Base-by-base conservation (phyloP, 2,329 filamentous ascomycete genomes). In the Aspergillus sergii region DNA sequence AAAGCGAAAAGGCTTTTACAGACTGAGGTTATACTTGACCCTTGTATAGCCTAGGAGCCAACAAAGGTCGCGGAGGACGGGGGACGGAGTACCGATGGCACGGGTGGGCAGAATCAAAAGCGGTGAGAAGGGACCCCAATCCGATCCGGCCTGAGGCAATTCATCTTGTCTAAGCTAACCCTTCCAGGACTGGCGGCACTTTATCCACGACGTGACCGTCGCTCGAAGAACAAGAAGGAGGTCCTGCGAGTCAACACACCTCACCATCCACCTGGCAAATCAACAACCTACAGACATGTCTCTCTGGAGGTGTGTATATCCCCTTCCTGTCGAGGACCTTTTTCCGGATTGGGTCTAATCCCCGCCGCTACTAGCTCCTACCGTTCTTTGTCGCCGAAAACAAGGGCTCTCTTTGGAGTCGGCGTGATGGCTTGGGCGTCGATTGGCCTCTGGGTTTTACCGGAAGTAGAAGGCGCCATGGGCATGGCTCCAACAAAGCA, bases 351-450 rank as follows among this genome's bases (percentile, higher is more conserved):
- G 12, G 26, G 39, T n/a, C 60, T 62, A 21, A 61, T 48, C 45
- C 21, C 34, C 23, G 32, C 57, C 36, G 48, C 60, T 14, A 34
- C 26, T 60, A 91, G 89, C 72, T 83, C 88, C 58, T 96, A 93
- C 81, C 89, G 85, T 73, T 87, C 86, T 70, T 88, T 96, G 59
- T 81, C 89, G 4, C 86, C 90, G 21, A 89, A 86, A 69, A 90
- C 91, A 28, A 90, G 91, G 61, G 79, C 92, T 48, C 79, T 89
- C 55, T 84, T 96, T 66, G 94, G 94, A 69, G 75, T 88, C 56
- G 90, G 88, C 70, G 79, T 96, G 68, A 87, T 97, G 73, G 86
- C 86, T 39, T 97, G 93, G 87, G 92, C 92, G 16, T 80, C 83
- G 46, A 80, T 88, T 46, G 94, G 92, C 19, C 83, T 95, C n/a